phyloP scores from a whole-genome alignment of 441 rosid species.

The Syzygium malaccense region DNA sequence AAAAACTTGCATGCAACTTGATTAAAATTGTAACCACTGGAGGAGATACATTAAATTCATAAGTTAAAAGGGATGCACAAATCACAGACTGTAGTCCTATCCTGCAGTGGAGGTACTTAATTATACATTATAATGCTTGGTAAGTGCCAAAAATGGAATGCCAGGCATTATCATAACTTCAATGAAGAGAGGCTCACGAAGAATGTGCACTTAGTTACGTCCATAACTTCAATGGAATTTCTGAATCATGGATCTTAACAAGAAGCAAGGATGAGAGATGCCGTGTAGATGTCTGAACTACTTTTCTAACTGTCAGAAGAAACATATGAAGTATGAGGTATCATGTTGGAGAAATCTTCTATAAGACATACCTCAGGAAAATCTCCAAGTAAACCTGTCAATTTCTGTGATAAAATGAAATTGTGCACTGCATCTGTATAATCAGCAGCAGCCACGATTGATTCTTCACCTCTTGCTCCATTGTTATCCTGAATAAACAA shows the following conservation, averaged over 20 bases:
- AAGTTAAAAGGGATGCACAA: neutral
- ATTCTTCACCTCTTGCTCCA: constrained; percentile 41
- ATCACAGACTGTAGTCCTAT: neutral
- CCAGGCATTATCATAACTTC: neutral
- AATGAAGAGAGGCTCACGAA: neutral
- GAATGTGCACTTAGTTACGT: neutral
- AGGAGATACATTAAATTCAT: neutral
- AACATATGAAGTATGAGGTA: neutral
- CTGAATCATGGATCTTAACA: neutral
- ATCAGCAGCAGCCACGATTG: constrained; percentile 54
- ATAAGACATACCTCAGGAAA: constrained; percentile 68
- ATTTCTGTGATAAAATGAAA: constrained; percentile 74
- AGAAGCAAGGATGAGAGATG: neutral
- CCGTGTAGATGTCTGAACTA: neutral
- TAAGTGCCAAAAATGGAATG: neutral
- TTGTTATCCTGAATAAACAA: constrained; percentile 27
- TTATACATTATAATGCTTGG: neutral
- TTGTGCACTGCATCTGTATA: constrained; percentile 82
- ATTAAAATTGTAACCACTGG: neutral
- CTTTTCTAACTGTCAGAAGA: neutral
- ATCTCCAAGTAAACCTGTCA: constrained; percentile 68
- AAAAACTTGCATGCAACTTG: neutral
- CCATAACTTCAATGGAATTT: neutral
- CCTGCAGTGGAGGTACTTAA: neutral
- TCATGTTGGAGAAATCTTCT: neutral